A percentile compares a stretch with the other conserved stretches of the same genome.
Evolutionary conservation across 2,329 filamentous ascomycete genomes (phyloP).

Genomic region (Coniochaeta sp.): DNA sequence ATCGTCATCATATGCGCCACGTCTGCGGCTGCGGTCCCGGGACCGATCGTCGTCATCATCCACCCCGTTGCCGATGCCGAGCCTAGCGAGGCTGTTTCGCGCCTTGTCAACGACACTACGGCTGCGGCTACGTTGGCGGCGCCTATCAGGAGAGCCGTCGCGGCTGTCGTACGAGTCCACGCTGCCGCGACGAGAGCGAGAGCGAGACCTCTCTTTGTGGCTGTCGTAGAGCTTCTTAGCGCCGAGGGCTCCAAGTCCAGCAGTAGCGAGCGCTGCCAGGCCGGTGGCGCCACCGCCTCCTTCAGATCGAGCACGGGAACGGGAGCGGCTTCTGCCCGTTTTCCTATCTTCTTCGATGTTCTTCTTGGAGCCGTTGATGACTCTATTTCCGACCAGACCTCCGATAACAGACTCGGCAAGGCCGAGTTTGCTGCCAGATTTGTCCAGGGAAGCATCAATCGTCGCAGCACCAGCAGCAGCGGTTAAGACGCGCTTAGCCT

Average conservation of each 20-base stretch:
- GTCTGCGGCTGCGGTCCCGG: conserved; percentile 16
- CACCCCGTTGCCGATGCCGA: conserved; percentile 49
- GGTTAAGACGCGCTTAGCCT: conserved; percentile 85
- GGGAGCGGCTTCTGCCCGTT: conserved; percentile 60
- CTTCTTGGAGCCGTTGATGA: conserved; percentile 72
- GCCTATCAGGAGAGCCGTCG: conserved; percentile 29
- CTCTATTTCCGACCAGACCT: conserved; percentile 76
- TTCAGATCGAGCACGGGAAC: conserved; percentile 56
- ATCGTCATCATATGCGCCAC: conserved; percentile 19
- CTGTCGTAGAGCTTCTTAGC: conserved; percentile 51
- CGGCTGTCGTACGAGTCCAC: conserved; percentile 39
- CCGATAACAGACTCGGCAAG: conserved; percentile 82
- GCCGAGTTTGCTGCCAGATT: conserved; percentile 76
- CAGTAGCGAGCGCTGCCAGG: conserved; percentile 56
- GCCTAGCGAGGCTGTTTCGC: conserved; percentile 52
- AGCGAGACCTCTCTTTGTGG: conserved; percentile 23
- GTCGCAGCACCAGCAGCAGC: conserved; percentile 81
- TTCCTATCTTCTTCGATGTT: conserved; percentile 54
- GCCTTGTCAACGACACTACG: conserved; percentile 59
- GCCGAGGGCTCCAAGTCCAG: conserved; percentile 52
- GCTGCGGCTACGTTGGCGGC: conserved; percentile 44
- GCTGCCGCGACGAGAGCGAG: conserved; percentile 48
- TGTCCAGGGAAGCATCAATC: conserved; percentile 71
- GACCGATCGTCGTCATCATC: conserved; percentile 30
- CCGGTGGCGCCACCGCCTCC: conserved; percentile 35